These are phyloP conservation scores for Coemansia reversa DNA, from an alignment of 192 early-diverging fungal species.

Conservation along the genomic window DNA sequence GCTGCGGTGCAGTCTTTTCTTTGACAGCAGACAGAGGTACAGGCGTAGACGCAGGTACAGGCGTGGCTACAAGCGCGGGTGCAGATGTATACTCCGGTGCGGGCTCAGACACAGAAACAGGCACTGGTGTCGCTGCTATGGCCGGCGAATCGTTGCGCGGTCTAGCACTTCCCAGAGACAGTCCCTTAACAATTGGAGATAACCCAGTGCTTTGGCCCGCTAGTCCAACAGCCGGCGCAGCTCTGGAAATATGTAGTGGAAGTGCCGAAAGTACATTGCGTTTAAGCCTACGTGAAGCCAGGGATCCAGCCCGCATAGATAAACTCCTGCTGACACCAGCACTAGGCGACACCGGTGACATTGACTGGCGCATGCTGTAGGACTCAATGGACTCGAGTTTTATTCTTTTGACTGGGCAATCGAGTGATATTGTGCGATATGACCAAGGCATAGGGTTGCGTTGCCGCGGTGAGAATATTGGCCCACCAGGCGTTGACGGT, in stretches of 20 bases:
- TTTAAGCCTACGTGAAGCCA: constrained; percentile 34
- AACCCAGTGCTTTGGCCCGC: constrained; percentile 36
- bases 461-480: constrained; percentile 38
- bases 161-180: constrained; percentile 24
- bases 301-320: not conserved
- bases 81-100: no score
- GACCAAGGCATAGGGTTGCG: constrained; percentile 14
- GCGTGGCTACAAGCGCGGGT: no score
- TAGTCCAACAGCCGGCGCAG: not conserved
- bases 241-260: constrained; percentile 11
- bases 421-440: constrained; percentile 23
- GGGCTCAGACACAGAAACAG: no score
- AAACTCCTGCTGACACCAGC: no score
- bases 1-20: no score
- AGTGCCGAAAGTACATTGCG: constrained; percentile 11
- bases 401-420: constrained; percentile 25
- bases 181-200: constrained; percentile 41
- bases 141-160: not conserved
- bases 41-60: no score
- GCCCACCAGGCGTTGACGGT: constrained; percentile 31
- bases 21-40: no score
- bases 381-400: constrained; percentile 18
- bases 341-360: no score
- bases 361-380: not conserved
- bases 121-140: not conserved